Evolutionary conservation across 768 basidiomycete species (phyloP).

Genomic region (Dioszegia crocea): DNA sequence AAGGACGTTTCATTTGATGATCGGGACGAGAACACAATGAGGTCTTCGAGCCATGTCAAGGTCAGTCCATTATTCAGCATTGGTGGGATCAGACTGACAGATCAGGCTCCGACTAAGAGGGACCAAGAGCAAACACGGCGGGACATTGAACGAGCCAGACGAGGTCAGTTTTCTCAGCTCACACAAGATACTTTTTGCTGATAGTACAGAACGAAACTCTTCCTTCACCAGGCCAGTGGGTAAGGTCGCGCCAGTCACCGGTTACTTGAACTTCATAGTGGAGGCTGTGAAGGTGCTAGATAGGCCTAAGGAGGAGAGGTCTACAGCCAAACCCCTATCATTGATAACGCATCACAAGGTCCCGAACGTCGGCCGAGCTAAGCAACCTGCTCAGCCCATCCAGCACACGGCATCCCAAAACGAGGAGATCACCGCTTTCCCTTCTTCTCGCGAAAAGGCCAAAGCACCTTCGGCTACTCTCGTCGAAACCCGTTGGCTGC

Average conservation of each 20-base stretch:
- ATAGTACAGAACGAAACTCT: constrained; percentile 15
- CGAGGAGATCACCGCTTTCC: not conserved
- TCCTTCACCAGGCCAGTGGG: constrained; percentile 12
- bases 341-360: no score
- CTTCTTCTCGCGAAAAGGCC: not conserved
- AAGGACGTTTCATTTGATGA: not conserved
- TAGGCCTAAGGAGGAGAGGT: no score
- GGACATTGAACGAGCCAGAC: constrained; percentile 23
- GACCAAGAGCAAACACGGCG: constrained; percentile 18
- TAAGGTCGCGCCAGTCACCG: constrained; percentile 14
- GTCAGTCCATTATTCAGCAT: not conserved
- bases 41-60: not conserved
- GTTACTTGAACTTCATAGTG: no score
- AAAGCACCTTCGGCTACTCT: not conserved
- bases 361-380: constrained; percentile 1
- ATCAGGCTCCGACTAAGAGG: constrained; percentile 27
- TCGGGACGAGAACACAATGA: no score
- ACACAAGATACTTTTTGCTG: not conserved
- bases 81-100: not conserved
- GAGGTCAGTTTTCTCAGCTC: constrained; percentile 13
- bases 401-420: not conserved
- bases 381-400: not conserved
- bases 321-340: no score
- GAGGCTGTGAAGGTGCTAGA: no score
- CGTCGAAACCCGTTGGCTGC: not conserved